Conservation (phyloP, 495 filamentous ascomycete genomes). For the Cudoniella acicularis region DNA sequence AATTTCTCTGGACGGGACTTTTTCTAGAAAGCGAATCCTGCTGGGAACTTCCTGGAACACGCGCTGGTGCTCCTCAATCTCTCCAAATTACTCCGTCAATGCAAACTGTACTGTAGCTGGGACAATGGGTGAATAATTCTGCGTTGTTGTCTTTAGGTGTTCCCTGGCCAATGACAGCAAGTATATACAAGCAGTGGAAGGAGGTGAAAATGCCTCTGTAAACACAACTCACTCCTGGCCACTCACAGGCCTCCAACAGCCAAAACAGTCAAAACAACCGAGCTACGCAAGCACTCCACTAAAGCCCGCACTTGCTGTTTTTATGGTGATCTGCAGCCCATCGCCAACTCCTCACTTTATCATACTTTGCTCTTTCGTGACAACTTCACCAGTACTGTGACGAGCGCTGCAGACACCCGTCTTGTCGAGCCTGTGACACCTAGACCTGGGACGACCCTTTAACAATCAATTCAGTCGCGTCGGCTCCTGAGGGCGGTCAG, state of each 20-base stretch:
- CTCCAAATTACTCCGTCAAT: conserved; percentile 1
- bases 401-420: not conserved
- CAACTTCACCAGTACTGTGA: not conserved
- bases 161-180: not conserved
- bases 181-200: no score
- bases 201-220: not conserved
- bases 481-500: no score
- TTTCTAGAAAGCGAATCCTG: not conserved
- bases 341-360: not conserved
- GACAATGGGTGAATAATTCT: not conserved
- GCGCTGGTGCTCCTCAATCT: not conserved
- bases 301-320: not conserved
- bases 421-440: not conserved
- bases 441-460: not conserved
- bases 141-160: not conserved
- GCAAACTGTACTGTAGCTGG: not conserved
- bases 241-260: not conserved
- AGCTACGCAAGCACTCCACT: not conserved
- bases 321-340: not conserved
- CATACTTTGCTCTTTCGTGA: not conserved
- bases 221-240: not conserved
- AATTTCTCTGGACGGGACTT: not conserved
- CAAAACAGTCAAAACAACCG: not conserved
- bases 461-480: no score
- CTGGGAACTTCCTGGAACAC: not conserved